Evolutionary conservation across 768 basidiomycete genomes (phyloP).

Genomic region (Candolleomyces aberdarensis): DNA sequence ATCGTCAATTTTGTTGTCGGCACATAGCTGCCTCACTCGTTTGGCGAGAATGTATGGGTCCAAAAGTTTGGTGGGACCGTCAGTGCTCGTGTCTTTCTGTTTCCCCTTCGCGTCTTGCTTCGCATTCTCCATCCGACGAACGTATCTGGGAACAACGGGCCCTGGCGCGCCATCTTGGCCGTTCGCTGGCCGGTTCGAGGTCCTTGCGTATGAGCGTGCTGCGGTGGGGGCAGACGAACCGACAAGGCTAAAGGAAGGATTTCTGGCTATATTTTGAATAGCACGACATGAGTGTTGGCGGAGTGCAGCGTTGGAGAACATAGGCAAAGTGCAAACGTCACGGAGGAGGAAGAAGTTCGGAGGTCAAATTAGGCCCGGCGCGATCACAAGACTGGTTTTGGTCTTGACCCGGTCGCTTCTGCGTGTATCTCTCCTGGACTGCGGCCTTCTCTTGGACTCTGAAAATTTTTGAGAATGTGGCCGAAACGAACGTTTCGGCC

Average conservation of each 20-base stretch:
- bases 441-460: too few relatives aligned
- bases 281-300: background rate
- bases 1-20: conserved; percentile 51
- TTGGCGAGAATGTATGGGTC: conserved; percentile 60
- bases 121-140: conserved; percentile 22
- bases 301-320: background rate
- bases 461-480: too few relatives aligned
- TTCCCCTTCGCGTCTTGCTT: background rate
- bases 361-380: background rate
- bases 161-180: background rate
- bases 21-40: conserved; percentile 57
- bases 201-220: background rate
- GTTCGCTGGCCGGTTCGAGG: background rate
- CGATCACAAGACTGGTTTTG: background rate
- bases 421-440: background rate
- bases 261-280: background rate
- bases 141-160: conserved; percentile 24
- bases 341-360: background rate
- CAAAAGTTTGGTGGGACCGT: conserved; percentile 35
- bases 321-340: background rate
- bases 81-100: background rate
- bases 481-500: too few relatives aligned
- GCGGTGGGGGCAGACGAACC: too few relatives aligned
- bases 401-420: background rate
- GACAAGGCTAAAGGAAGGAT: too few relatives aligned